Evolutionary conservation across 495 filamentous ascomycete species (phyloP).

Genomic region (Xylaria longipes): DNA sequence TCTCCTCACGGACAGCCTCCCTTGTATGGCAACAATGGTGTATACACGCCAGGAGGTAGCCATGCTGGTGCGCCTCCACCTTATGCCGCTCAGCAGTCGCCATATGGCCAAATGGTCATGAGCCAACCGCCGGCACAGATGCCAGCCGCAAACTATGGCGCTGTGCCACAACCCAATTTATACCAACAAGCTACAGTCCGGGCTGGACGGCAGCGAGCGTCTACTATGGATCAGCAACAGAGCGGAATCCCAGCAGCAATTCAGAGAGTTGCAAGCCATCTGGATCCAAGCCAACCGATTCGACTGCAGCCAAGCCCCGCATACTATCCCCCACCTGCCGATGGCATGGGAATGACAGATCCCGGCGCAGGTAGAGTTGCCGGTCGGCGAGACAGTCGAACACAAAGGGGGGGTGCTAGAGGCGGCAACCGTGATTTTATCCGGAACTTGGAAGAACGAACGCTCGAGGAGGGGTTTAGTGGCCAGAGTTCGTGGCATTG

Average conservation of each 20-base stretch:
- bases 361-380: constrained; percentile 66
- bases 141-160: constrained; percentile 69
- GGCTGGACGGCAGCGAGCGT: constrained; percentile 85
- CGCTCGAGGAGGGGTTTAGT: constrained; percentile 80
- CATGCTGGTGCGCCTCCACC: constrained; percentile 81
- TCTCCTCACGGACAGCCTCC: constrained; percentile 58
- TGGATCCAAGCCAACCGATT: constrained; percentile 95
- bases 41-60: constrained; percentile 73
- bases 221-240: constrained; percentile 93
- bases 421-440: constrained; percentile 87
- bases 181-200: constrained; percentile 87
- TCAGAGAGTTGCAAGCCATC: constrained; percentile 94
- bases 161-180: constrained; percentile 65
- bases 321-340: constrained; percentile 95
- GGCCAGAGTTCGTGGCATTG: constrained; percentile 60
- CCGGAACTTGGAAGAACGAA: constrained; percentile 89
- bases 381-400: constrained; percentile 78
- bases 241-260: constrained; percentile 91
- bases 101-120: constrained; percentile 80
- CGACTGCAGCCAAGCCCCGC: constrained; percentile 94
- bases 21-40: constrained; percentile 74
- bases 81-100: constrained; percentile 74
- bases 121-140: constrained; percentile 68
- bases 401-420: constrained; percentile 62
- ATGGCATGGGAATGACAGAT: constrained; percentile 67